phyloP scores from a whole-genome alignment of 805 yeast genomes.

The Myxozyma vanderwaltii region DNA sequence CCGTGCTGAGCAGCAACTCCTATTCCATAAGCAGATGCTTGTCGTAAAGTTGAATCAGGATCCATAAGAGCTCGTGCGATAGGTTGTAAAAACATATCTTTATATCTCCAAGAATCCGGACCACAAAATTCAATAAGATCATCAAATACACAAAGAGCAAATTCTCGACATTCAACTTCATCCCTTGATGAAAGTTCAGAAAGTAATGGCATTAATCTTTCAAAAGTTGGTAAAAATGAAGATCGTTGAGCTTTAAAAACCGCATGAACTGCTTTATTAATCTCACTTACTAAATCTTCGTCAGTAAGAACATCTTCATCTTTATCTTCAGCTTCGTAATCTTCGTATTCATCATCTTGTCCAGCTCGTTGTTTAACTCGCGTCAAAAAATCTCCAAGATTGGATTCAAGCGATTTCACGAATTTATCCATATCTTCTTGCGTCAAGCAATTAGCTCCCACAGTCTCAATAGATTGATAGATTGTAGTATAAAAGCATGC shows the following conservation, averaged over 20 bases:
- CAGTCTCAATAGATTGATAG: slow-evolving; percentile 61
- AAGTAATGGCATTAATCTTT: slow-evolving; percentile 62
- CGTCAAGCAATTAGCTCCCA: slow-evolving; percentile 60
- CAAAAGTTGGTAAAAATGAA: slow-evolving; percentile 65
- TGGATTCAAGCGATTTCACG: slow-evolving; percentile 60
- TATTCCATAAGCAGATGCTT: slow-evolving; percentile 79
- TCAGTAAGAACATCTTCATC: slow-evolving; percentile 85
- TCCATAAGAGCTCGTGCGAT: slow-evolving; percentile 62
- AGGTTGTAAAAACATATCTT: slow-evolving; percentile 63
- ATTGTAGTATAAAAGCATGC: slow-evolving; percentile 77
- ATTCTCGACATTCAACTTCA: slow-evolving; percentile 66
- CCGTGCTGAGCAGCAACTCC: slow-evolving; percentile 88
- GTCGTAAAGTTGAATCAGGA: slow-evolving; percentile 55
- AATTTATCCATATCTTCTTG: slow-evolving; percentile 57
- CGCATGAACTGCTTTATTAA: slow-evolving; percentile 70
- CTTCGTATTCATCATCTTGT: slow-evolving; percentile 44
- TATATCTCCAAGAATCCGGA: slow-evolving; percentile 61
- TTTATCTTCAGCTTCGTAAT: slow-evolving; percentile 81
- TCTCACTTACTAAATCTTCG: slow-evolving; percentile 85
- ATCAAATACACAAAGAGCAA: slow-evolving; percentile 77
- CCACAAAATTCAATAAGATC: slow-evolving; percentile 84
- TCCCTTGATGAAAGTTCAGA: slow-evolving; percentile 64
- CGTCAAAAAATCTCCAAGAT: slow-evolving; percentile 66
- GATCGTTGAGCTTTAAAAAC: slow-evolving; percentile 65
- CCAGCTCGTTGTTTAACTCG: slow-evolving; percentile 63